Base-by-base conservation (phyloP, 306 rosid species). In the Sechiopsis laciniata region DNA sequence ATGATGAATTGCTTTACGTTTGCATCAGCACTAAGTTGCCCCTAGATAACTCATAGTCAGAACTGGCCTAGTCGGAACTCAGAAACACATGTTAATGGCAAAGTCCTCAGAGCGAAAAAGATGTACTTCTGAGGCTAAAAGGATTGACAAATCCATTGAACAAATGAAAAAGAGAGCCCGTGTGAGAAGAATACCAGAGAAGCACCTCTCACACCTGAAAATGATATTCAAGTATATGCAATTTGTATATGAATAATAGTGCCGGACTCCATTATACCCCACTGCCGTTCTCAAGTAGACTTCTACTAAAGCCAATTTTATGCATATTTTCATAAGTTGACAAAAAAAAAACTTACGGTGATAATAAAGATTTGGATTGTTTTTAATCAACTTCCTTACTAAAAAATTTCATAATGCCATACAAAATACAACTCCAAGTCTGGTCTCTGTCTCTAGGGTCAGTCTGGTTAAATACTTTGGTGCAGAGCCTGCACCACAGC, bases 161-260 rank as follows among this genome's bases (percentile, higher is more conserved):
- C 80, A 78, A 68, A 62, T 64, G 90, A 81, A 75, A 80, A 82
- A 76, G 85, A 80, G 80, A 81, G 78, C 94, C 91, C 73, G 78
- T 82, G 91, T 86, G 99, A 94, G 95, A 84, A 85, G 91, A 95
- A 84, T 85, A 86, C 90, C 92, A 85, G 80, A 84, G 88, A 94
- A 90, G 86, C 88, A 83, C 88, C 88, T 84, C 93, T 84, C 90
- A 89, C 91, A 85, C 85, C 85, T 82, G 88, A 78, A 76, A 84
- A 81, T 56, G 86, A 79, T 80, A 80, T 32, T 32, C 37, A 2
- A 32, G 37, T 32, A 32, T 32, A 32, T 32, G 37, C 37, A 32
- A 32, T 20, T 50, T 0, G 59, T 29, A 60, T 82, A 85, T 88
- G 80, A 83, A 89, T 83, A 85, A 81, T 73, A 84, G 79, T 84